Percentiles rank a stretch among this genome's conserved stretches.
These are phyloP conservation scores for Fremontodendron californicum DNA, from an alignment of 345 rosid species.

Conservation along the genomic window DNA sequence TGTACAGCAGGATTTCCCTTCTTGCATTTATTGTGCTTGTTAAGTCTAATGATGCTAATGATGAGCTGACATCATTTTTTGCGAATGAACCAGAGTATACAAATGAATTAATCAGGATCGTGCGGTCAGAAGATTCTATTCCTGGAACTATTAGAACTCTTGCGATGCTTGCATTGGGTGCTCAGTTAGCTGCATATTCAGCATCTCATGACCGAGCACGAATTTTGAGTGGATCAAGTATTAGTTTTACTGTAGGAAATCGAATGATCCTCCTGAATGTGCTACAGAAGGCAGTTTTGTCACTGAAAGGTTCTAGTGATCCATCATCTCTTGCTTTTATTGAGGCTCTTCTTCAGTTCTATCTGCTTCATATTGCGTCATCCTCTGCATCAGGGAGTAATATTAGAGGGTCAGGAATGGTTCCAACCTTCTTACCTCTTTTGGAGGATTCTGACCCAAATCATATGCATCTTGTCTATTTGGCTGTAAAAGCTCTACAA, in stretches of 20 bases:
- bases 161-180: slow-evolving; percentile 91
- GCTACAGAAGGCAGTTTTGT: slow-evolving; percentile 88
- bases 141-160: slow-evolving; percentile 87
- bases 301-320: slow-evolving; percentile 74
- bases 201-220: slow-evolving; percentile 95
- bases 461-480: slow-evolving; percentile 86
- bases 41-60: slow-evolving; percentile 91
- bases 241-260: slow-evolving; percentile 87
- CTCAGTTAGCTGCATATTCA: slow-evolving; percentile 90
- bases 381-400: slow-evolving; percentile 91
- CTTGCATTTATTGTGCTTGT: slow-evolving; percentile 94
- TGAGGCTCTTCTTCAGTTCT: slow-evolving; percentile 95
- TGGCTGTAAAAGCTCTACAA: slow-evolving; percentile 86
- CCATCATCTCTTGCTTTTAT: slow-evolving; percentile 84
- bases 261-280: slow-evolving; percentile 89
- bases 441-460: slow-evolving; percentile 78
- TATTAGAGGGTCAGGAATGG: slow-evolving; percentile 94
- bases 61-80: slow-evolving; percentile 80
- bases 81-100: slow-evolving; percentile 98
- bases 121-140: slow-evolving; percentile 76
- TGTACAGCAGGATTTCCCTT: slow-evolving; percentile 88
- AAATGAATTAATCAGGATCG: slow-evolving; percentile 87
- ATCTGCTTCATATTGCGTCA: slow-evolving; percentile 89
- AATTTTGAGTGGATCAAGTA: slow-evolving; percentile 85
- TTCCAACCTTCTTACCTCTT: slow-evolving; percentile 87